A percentile compares a stretch with the other conserved stretches of the same genome.
Evolutionary conservation across 176 grass and related monocot genomes (phyloP).

Genomic region (Rhynchospora tenuis): DNA sequence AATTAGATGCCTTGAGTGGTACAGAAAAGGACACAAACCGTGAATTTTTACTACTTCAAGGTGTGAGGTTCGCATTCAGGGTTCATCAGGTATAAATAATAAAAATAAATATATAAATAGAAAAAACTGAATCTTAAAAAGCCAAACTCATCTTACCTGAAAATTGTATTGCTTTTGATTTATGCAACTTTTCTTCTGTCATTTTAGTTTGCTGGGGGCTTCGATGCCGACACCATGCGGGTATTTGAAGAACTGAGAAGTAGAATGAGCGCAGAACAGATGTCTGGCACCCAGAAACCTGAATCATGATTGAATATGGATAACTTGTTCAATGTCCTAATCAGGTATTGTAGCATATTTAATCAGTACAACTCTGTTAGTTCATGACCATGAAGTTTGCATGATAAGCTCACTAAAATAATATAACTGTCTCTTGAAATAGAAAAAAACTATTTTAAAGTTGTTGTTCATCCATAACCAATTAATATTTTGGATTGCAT

Average conservation of each 20-base stretch:
- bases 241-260: slow-evolving; percentile 87
- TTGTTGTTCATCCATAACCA: not conserved
- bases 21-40: slow-evolving; percentile 77
- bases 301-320: slow-evolving; percentile 1
- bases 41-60: slow-evolving; percentile 94
- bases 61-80: slow-evolving; percentile 82
- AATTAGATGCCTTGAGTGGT: slow-evolving; percentile 67
- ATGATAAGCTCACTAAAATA: not conserved
- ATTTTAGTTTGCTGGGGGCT: slow-evolving; percentile 79
- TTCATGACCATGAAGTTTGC: not conserved
- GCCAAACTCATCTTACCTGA: not conserved
- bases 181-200: not conserved
- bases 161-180: not conserved
- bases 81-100: slow-evolving; percentile 66
- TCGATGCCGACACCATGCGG: slow-evolving; percentile 82
- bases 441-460: not conserved
- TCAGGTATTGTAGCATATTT: not conserved
- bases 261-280: slow-evolving; percentile 29
- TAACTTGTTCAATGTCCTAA: not conserved
- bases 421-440: not conserved
- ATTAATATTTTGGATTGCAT: not conserved
- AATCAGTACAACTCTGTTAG: not conserved
- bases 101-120: not conserved
- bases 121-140: not conserved
- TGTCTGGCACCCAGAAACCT: slow-evolving; percentile 16